These are phyloP conservation scores for Urtica urens DNA, from an alignment of 306 rosid species.

Conservation along the genomic window DNA sequence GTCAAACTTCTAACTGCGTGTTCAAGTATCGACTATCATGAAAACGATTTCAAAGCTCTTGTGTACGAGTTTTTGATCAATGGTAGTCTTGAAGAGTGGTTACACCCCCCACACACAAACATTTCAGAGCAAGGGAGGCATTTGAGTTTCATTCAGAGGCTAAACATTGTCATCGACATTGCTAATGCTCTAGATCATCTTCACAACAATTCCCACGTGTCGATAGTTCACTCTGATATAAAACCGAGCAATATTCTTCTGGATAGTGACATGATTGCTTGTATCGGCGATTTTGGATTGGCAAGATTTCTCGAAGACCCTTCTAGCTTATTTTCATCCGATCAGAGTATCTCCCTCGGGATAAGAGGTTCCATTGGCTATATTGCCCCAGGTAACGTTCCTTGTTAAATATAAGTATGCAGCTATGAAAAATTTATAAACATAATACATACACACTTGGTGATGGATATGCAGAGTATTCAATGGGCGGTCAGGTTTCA, in stretches of 20 bases:
- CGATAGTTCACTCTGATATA: slow-evolving; percentile 31
- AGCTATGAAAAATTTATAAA: no score
- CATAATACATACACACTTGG: not conserved
- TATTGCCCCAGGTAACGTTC: slow-evolving; percentile 8
- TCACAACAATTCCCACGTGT: slow-evolving; percentile 18
- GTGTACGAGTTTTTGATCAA: slow-evolving; percentile 5
- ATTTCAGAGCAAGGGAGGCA: not conserved
- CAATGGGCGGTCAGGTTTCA: slow-evolving; percentile 11
- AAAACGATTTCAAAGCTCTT: slow-evolving; percentile 9
- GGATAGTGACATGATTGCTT: slow-evolving; percentile 21
- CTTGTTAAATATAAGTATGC: no score
- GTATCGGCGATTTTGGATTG: slow-evolving; percentile 37
- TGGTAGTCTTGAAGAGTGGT: slow-evolving; percentile 7
- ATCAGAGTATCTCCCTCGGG: not conserved
- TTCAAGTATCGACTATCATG: slow-evolving; percentile 11
- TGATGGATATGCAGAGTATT: slow-evolving; percentile 8
- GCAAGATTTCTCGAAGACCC: slow-evolving; percentile 19
- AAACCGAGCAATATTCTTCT: slow-evolving; percentile 15
- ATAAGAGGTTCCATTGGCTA: slow-evolving; percentile 8
- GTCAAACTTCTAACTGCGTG: slow-evolving; percentile 14
- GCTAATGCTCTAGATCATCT: slow-evolving; percentile 32
- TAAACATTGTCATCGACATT: slow-evolving; percentile 30
- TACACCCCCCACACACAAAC: not conserved
- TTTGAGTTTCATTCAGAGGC: slow-evolving; percentile 9
- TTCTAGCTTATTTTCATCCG: not conserved